Percentiles rank a stretch among this genome's conserved stretches.
phyloP scores from a whole-genome alignment of 2,329 filamentous ascomycete species.

The Calonectria henricotiae region DNA sequence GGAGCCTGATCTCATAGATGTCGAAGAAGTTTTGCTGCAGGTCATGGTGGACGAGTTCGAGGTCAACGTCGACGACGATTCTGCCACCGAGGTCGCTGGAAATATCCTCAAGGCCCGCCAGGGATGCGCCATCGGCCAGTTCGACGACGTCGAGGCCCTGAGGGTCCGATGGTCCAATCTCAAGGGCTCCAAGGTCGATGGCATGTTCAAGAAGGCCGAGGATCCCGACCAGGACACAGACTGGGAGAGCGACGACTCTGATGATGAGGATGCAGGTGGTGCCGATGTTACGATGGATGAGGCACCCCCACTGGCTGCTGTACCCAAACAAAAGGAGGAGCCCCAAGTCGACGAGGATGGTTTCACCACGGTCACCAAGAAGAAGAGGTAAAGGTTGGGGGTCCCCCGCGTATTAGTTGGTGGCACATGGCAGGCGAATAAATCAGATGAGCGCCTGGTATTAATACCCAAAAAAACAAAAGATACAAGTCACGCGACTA shows the following conservation, averaged over 20 bases:
- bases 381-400: constrained; percentile 70
- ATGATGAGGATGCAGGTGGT: constrained; percentile 71
- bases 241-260: constrained; percentile 75
- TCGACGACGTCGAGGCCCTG: constrained; percentile 76
- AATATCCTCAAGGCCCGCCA: constrained; percentile 79
- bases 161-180: constrained; percentile 75
- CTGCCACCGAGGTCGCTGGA: constrained; percentile 80
- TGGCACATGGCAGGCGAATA: constrained; percentile 20
- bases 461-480: constrained; percentile 53
- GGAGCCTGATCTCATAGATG: constrained; percentile 81
- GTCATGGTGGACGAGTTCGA: constrained; percentile 98
- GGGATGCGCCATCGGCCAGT: constrained; percentile 77
- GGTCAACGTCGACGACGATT: constrained; percentile 92
- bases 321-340: constrained; percentile 74
- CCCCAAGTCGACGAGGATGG: constrained; percentile 87
- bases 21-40: constrained; percentile 89
- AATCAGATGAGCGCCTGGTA: constrained; percentile 46
- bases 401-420: constrained; percentile 27
- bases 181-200: constrained; percentile 72
- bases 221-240: constrained; percentile 73
- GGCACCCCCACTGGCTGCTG: constrained; percentile 70
- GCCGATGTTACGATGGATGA: constrained; percentile 80
- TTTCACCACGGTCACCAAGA: constrained; percentile 82
- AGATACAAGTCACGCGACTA: constrained; percentile 44
- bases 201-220: constrained; percentile 71